These are phyloP conservation scores for Yamadazyma diddensiae DNA, from an alignment of 1,139 yeast species.

Conservation along the genomic window DNA sequence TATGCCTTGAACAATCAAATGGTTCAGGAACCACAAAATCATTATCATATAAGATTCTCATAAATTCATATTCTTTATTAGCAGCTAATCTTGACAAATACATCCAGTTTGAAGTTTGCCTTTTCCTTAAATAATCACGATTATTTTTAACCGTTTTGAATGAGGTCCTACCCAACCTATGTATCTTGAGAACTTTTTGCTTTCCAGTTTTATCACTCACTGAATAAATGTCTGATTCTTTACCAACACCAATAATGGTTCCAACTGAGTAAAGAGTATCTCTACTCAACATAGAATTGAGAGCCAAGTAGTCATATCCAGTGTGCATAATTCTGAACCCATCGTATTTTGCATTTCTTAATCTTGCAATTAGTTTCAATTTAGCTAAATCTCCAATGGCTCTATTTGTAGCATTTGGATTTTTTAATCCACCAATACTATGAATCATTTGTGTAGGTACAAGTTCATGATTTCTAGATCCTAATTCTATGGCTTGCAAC, in stretches of 20 bases:
- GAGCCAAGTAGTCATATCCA: constrained; percentile 90
- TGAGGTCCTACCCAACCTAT: constrained; percentile 89
- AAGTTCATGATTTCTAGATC: constrained; percentile 89
- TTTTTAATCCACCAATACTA: constrained; percentile 73
- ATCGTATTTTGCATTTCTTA: constrained; percentile 86
- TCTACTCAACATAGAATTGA: constrained; percentile 75
- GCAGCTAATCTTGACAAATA: constrained; percentile 88
- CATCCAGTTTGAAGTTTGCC: constrained; percentile 84
- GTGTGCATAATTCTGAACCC: constrained; percentile 86
- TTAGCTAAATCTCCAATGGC: constrained; percentile 86
- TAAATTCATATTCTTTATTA: constrained; percentile 83
- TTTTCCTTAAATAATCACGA: constrained; percentile 80
- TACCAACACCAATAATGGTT: constrained; percentile 91
- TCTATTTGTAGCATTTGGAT: constrained; percentile 73
- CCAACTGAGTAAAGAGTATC: constrained; percentile 78
- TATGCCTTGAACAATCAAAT: constrained; percentile 85
- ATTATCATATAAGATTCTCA: constrained; percentile 68
- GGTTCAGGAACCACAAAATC: constrained; percentile 90
- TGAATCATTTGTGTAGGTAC: constrained; percentile 88
- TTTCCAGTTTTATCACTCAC: constrained; percentile 68
- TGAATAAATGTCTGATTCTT: constrained; percentile 93
- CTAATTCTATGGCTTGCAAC: constrained; percentile 84
- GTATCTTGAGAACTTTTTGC: constrained; percentile 78
- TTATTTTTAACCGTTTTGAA: constrained; percentile 90
- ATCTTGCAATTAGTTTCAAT: constrained; percentile 67